Base-by-base conservation (phyloP, 129 eudicot genomes). In the Chrysanthemum lavandulifolium region DNA sequence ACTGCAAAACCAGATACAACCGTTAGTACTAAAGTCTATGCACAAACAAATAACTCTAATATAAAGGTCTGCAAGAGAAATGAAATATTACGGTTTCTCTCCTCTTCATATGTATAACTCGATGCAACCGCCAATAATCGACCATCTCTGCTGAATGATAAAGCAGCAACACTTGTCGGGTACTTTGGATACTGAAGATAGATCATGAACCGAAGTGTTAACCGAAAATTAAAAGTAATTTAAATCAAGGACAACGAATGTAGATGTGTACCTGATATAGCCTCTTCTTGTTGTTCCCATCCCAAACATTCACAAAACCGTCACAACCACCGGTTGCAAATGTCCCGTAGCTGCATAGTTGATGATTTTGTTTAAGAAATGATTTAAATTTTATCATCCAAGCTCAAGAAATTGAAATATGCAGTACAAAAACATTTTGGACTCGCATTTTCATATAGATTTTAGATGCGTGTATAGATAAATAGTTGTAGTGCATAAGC, bases 261-360 rank as follows among this genome's bases (percentile, higher is more conserved):
- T 25, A 19, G 52, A 67, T 4, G 21, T 15, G 29, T 73, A 88
- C 95, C 96, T 88, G 97, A 74, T 88, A 92, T 53, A 92, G 70
- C 76, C 97, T 84, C 89, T 89, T 92, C 77, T 92, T 92, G 79
- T 92, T 89, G 85, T 85, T 89, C 29, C 96, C 97, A 66, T 92
- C 97, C 96, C 97, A 89, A 71, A 89, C 86, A 58, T 89, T 92
- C 10, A 92, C 97, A 80, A 68, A 84, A 59, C 97, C 97, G n/a
- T 92, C 94, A 56, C 96, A 89, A 29, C 96, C 97, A 19, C n/a
- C 97, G 21, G 97, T 92, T 12, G 96, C 97, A 80, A 92, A 89
- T n/a, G 96, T 92, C 31, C 96, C 97, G 71, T 89, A 88, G 69
- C 94, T 92, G 88, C 83, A 81, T 47, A 61, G 23, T 15, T 36